Evolutionary conservation across 345 rosid genomes (phyloP).

Genomic region (Salix udensis): DNA sequence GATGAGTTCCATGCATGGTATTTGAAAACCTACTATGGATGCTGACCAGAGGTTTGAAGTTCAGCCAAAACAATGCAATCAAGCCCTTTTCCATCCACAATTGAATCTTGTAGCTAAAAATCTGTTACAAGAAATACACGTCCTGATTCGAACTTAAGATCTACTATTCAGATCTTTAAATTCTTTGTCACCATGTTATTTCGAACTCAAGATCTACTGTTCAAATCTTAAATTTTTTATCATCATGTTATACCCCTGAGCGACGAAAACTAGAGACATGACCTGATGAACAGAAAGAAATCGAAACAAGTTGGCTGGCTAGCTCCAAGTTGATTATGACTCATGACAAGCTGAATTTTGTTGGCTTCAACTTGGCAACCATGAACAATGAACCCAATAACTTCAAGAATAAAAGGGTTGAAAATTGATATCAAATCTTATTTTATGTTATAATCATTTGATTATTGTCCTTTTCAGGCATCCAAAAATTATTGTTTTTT

Average conservation of each 20-base stretch:
- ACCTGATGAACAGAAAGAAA: neutral
- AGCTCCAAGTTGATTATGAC: neutral
- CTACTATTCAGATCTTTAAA: too few relatives aligned
- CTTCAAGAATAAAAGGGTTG: neutral
- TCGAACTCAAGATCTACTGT: too few relatives aligned
- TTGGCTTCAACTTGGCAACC: constrained; percentile 4
- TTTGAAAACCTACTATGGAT: neutral
- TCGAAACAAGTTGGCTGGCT: neutral
- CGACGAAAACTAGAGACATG: neutral
- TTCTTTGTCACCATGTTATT: too few relatives aligned
- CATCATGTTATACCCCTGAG: too few relatives aligned
- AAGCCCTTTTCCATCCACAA: neutral
- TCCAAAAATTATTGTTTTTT: constrained; percentile 14
- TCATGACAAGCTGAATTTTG: neutral
- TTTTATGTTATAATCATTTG: constrained; percentile 2
- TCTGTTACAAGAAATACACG: too few relatives aligned
- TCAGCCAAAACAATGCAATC: neutral
- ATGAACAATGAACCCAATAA: neutral
- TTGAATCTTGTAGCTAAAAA: neutral
- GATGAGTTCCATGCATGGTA: neutral
- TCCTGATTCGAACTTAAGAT: too few relatives aligned
- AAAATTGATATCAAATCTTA: neutral
- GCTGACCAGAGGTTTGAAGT: neutral
- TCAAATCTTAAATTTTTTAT: too few relatives aligned
- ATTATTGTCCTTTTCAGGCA: constrained; percentile 17